Percentiles rank a stretch among this genome's conserved stretches.
Evolutionary conservation across 306 rosid species (phyloP).

Genomic region (Fagus sylvatica): DNA sequence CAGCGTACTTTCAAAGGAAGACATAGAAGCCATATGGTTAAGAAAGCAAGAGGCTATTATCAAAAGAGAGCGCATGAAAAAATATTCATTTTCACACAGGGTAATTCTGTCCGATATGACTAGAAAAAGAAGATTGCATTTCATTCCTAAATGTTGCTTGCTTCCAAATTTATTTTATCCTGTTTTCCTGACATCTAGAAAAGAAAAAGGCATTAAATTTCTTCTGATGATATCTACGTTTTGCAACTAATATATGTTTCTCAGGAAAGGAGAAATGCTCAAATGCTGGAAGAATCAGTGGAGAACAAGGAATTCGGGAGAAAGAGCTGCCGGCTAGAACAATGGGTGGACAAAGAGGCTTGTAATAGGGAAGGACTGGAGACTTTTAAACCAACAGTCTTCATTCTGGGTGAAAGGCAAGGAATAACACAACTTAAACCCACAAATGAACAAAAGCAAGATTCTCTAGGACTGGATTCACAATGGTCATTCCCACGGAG

Average conservation of each 20-base stretch:
- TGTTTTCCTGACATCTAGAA: neutral
- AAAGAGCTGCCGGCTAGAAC: slow-evolving; percentile 42
- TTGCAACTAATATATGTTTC: neutral
- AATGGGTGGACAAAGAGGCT: slow-evolving; percentile 44
- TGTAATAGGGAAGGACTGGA: slow-evolving; percentile 25
- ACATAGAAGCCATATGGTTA: slow-evolving; percentile 49
- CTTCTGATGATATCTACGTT: neutral
- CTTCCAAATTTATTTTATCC: neutral
- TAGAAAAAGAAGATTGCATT: too few relatives aligned
- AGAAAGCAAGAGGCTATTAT: slow-evolving; percentile 65
- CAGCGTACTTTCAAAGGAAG: slow-evolving; percentile 58
- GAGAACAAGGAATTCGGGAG: slow-evolving; percentile 31
- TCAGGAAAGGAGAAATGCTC: slow-evolving; percentile 60
- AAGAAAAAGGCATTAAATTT: neutral
- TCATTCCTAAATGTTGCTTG: neutral
- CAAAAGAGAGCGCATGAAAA: slow-evolving; percentile 80
- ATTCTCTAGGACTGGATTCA: slow-evolving; percentile 30
- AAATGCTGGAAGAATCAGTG: slow-evolving; percentile 40
- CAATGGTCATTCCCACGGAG: slow-evolving; percentile 47
- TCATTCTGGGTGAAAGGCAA: slow-evolving; percentile 20
- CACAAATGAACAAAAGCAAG: slow-evolving; percentile 28
- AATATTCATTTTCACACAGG: slow-evolving; percentile 76
- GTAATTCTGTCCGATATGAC: slow-evolving; percentile 38
- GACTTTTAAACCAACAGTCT: slow-evolving; percentile 16
- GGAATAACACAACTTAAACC: slow-evolving; percentile 25